Conservation (phyloP, 345 rosid species). For the Gossypium ekmanianum region DNA sequence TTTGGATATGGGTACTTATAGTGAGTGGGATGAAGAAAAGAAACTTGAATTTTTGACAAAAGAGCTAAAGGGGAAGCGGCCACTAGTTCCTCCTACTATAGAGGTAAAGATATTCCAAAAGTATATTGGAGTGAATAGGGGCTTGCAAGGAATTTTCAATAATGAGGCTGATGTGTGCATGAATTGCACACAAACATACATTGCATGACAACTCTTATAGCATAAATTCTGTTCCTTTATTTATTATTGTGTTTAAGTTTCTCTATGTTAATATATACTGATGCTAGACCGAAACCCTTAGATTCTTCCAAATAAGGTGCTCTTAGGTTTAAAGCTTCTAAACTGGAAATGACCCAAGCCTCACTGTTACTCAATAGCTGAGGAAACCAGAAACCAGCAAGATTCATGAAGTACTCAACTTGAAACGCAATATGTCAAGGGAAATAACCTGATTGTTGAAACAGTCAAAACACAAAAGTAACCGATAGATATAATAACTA, state of each 20-base stretch:
- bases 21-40: conserved; percentile 96
- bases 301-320: background rate
- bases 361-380: background rate
- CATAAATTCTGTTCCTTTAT: background rate
- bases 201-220: background rate
- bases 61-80: conserved; percentile 93
- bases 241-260: background rate
- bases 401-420: background rate
- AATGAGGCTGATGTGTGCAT: background rate
- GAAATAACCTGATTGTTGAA: background rate
- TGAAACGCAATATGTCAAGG: background rate
- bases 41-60: conserved; percentile 72
- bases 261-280: background rate
- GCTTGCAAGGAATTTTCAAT: background rate
- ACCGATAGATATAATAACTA: background rate
- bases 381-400: background rate
- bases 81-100: conserved; percentile 76
- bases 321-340: background rate
- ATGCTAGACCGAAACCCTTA: background rate
- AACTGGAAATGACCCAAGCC: background rate
- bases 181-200: background rate
- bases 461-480: background rate
- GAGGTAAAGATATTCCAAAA: conserved; percentile 46
- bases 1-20: conserved; percentile 91
- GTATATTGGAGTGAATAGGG: background rate